phyloP scores from a whole-genome alignment of 345 rosid genomes.

The Excoecaria agallocha region DNA sequence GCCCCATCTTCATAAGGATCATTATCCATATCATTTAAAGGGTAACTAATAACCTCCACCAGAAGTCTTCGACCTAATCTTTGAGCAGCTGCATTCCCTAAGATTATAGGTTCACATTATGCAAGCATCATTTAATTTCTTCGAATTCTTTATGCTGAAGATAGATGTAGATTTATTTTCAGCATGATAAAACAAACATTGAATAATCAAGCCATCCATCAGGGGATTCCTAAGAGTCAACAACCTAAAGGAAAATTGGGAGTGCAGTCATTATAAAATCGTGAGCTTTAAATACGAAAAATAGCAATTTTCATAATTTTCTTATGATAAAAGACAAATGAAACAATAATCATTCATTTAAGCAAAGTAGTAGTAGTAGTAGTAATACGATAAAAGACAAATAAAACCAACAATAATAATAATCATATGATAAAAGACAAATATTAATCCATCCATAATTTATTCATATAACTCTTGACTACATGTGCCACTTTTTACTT shows the following conservation, averaged over 20 bases:
- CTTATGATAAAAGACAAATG: background rate
- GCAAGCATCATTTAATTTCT: slow-evolving; percentile 80
- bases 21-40: slow-evolving; percentile 69
- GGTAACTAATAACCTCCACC: slow-evolving; percentile 85
- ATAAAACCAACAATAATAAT: no score
- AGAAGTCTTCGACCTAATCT: slow-evolving; percentile 68
- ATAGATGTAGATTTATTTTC: slow-evolving; percentile 14
- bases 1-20: slow-evolving; percentile 82
- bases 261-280: slow-evolving; percentile 3
- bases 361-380: background rate
- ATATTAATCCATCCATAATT: background rate
- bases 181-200: background rate
- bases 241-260: slow-evolving; percentile 56
- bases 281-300: background rate
- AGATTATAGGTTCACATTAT: slow-evolving; percentile 79
- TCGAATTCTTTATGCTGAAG: slow-evolving; percentile 95
- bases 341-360: background rate
- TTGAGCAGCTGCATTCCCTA: slow-evolving; percentile 79
- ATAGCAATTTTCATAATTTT: background rate
- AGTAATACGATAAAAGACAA: no score
- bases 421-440: background rate
- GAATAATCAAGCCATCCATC: slow-evolving; percentile 85
- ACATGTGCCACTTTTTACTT: background rate
- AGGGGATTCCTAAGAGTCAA: slow-evolving; percentile 89
- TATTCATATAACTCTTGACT: background rate